Evolutionary conservation across 208 protist genomes (phyloP).

Genomic region (Leishmania turanica): DNA sequence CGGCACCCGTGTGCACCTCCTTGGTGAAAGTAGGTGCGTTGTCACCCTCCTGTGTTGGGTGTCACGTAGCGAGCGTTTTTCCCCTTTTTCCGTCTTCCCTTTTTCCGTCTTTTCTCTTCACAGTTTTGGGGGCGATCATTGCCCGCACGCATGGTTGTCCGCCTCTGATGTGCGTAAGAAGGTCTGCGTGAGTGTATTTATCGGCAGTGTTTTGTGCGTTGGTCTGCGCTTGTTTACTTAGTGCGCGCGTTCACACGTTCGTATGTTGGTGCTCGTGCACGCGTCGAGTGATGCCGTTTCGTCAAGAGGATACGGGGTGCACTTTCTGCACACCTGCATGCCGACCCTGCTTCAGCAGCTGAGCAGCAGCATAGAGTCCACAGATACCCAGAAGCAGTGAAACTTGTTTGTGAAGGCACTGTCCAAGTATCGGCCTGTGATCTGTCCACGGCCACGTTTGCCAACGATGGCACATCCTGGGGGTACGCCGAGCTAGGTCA

Average conservation of each 20-base stretch:
- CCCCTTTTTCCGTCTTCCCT: background rate
- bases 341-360: background rate
- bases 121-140: background rate
- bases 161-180: background rate
- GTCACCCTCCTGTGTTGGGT: background rate
- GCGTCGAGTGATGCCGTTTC: background rate
- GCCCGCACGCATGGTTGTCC: background rate
- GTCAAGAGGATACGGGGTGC: background rate
- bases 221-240: background rate
- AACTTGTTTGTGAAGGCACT: background rate
- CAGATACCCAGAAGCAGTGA: background rate
- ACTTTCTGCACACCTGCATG: background rate
- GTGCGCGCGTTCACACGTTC: background rate
- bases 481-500: background rate
- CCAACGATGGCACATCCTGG: background rate
- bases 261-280: background rate
- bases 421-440: too few relatives aligned
- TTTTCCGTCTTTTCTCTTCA: conserved; percentile 4
- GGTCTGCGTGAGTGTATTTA: background rate
- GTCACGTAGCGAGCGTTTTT: background rate
- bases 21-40: background rate
- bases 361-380: background rate
- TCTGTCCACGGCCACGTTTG: background rate
- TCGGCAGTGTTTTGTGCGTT: background rate
- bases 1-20: background rate